Base-by-base conservation (phyloP, 768 basidiomycete species). In the Rhizopogon roseolus region DNA sequence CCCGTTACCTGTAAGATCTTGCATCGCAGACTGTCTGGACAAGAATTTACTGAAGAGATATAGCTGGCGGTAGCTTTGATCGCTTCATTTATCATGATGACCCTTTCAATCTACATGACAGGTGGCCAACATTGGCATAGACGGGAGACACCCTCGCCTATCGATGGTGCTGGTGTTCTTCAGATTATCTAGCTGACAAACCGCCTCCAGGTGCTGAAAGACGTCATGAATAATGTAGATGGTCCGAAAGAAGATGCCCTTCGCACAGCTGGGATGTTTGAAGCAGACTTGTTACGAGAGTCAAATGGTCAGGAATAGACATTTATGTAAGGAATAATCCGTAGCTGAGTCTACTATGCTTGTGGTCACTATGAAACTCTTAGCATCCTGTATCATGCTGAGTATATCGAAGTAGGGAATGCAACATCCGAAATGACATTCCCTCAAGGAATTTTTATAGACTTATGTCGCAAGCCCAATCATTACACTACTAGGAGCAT, bases 151-250 rank as follows among this genome's bases (percentile, higher is more conserved):
- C 39, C 9, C 29, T 8, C 8, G 8, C 8, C 32, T 22, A 43
- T 52, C 28, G 8, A 43, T 32, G 41, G 55, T 27, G 5, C 49
- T 2, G 57, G 60, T 41, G 50, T 61, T 9, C n/a, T 61, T 36
- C 60, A 61, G 43, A 45, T 37, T 1, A 40, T 61, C 1, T 61
- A 60, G 60, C 1, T 58, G 40, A 44, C 39, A 48, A 40, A 41
- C 10, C 53, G 56, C 28, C 60, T 56, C 1, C 40, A 28, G 13
- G 14, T 22, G 19, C 6, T 61, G 1, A 17, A 28, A 13, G 38
- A 54, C 13, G 36, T 38, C 5, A 43, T 61, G 53, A 19, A 3
- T 19, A 27, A 45, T 7, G 8, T 61, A 1, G 5, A 49, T 1
- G 36, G 54, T 2, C 44, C 56, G 14, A 41, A 50, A 16, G 7